These are phyloP conservation scores for Colletotrichum horii DNA, from an alignment of 2,329 filamentous ascomycete genomes.

Conservation along the genomic window DNA sequence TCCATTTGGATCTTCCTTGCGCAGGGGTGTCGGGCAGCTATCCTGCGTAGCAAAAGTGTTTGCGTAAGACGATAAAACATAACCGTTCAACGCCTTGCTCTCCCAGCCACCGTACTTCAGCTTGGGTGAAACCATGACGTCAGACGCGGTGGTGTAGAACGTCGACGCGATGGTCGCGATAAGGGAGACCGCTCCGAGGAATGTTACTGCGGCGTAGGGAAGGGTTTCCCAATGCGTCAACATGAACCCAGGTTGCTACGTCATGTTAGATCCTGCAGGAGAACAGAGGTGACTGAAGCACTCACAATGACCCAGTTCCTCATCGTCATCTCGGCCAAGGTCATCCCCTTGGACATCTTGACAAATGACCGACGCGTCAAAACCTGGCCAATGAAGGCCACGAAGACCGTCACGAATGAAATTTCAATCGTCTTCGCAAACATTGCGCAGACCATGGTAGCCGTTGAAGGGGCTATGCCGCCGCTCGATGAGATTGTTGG, in stretches of 20 bases:
- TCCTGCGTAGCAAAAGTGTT: constrained; percentile 62
- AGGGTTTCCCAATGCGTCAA: constrained; percentile 72
- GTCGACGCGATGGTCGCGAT: constrained; percentile 69
- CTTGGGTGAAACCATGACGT: constrained; percentile 77
- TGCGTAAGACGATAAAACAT: constrained; percentile 66
- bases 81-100: constrained; percentile 53
- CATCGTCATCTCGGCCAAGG: constrained; percentile 79
- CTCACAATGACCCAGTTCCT: constrained; percentile 69
- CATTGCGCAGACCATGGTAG: constrained; percentile 70
- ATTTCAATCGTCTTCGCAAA: constrained; percentile 80
- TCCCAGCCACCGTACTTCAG: constrained; percentile 64
- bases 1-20: constrained; percentile 38
- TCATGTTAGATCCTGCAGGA: not conserved
- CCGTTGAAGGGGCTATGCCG: constrained; percentile 65
- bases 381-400: constrained; percentile 76
- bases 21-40: constrained; percentile 68
- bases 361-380: constrained; percentile 72
- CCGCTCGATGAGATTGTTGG: constrained; percentile 57
- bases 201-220: constrained; percentile 65
- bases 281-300: not conserved
- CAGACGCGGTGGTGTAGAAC: constrained; percentile 79
- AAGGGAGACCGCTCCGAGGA: constrained; percentile 69
- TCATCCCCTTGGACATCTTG: constrained; percentile 67
- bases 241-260: constrained; percentile 69
- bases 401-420: constrained; percentile 78